These are phyloP conservation scores for Aspergillus sojae DNA, from an alignment of 2,329 filamentous ascomycete species.

Conservation along the genomic window DNA sequence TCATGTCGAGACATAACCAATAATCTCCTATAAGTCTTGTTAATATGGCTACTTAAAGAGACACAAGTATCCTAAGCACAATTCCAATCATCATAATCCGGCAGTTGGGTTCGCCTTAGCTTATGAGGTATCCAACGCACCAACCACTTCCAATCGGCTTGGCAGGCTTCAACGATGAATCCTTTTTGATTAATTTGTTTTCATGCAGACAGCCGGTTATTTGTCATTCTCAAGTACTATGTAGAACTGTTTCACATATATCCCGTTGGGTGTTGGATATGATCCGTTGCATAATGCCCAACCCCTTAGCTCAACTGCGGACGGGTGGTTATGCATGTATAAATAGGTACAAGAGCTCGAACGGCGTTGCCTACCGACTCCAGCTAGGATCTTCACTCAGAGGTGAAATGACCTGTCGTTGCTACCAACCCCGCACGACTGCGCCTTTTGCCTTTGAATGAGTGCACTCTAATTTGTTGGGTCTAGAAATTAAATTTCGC, in stretches of 20 bases:
- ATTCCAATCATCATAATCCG: not conserved
- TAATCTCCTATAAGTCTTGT: not conserved
- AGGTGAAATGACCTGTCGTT: not conserved
- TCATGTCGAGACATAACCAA: not conserved
- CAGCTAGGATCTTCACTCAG: not conserved
- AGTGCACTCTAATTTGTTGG: not conserved
- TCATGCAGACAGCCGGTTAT: not conserved
- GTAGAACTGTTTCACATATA: not conserved
- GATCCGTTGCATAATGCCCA: not conserved
- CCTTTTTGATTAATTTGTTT: no score
- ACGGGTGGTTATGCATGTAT: not conserved
- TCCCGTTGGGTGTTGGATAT: not conserved
- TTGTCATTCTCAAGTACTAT: not conserved
- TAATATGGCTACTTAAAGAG: not conserved
- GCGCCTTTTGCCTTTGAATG: not conserved
- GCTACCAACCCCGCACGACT: not conserved
- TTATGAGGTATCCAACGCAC: not conserved
- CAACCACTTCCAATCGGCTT: not conserved
- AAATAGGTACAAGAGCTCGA: not conserved
- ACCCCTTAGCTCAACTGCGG: not conserved
- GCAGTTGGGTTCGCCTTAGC: not conserved
- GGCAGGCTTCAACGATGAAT: no score
- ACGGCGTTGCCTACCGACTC: not conserved
- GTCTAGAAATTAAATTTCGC: not conserved
- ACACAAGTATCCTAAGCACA: not conserved